Evolutionary conservation across 345 rosid genomes (phyloP).

Genomic region (Angophora floribunda): DNA sequence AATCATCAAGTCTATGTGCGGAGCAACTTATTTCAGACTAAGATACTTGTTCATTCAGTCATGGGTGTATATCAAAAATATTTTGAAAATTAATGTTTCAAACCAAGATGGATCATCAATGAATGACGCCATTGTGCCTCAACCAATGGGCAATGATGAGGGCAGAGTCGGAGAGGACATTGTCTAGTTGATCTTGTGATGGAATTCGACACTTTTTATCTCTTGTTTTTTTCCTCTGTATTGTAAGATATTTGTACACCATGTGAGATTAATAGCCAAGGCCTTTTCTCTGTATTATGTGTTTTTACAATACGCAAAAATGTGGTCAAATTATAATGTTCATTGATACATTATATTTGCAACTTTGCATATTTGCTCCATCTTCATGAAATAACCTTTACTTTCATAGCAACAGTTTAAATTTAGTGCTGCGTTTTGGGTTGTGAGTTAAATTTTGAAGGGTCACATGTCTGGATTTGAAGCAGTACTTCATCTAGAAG

Average conservation of each 20-base stretch:
- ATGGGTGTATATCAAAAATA: background rate
- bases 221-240: too few species aligned
- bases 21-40: background rate
- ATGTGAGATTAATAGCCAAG: background rate
- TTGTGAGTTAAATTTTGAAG: background rate
- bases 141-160: background rate
- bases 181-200: background rate
- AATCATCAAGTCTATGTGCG: background rate
- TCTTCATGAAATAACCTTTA: background rate
- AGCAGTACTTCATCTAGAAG: background rate
- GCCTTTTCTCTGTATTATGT: background rate
- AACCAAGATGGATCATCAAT: background rate
- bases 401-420: background rate
- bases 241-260: background rate
- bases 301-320: too few species aligned
- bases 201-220: background rate
- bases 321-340: background rate
- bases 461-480: background rate
- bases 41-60: background rate
- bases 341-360: background rate
- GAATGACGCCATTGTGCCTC: background rate
- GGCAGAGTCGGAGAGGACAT: fast-evolving
- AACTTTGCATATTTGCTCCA: background rate
- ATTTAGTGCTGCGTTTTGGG: background rate
- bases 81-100: background rate